Base-by-base conservation (phyloP, 495 filamentous ascomycete species). In the Talaromyces adpressus region DNA sequence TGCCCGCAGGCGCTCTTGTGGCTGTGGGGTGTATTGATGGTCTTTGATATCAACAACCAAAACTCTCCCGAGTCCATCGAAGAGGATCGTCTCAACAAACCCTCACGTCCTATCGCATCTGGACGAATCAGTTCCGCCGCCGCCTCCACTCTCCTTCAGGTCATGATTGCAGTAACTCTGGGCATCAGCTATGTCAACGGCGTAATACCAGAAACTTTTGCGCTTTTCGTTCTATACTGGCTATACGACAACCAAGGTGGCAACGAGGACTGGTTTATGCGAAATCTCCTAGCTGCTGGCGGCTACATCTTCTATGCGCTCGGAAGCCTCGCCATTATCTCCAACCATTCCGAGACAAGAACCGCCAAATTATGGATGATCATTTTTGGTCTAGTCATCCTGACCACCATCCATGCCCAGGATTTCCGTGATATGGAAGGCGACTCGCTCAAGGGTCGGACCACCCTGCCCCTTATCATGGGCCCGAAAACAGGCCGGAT, bases 401-500 rank as follows among this genome's bases (percentile, higher is more conserved):
- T 79, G 20, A 78, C 77, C 0, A 67, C 68, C 32, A 62, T 70
- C 32, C 68, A 67, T 18, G 59, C 67, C 4, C 67, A 69, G 49
- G 68, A 70, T 20, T 70, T 67, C 16, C 64, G 64, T 39, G 65
- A 70, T 25, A 60, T 68, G 49, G 66, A 65, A 16, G 64, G 66
- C 16, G 66, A 67, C 29, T 51, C 62, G 1, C 67, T 70, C 4
- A 70, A 80, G 2, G 79, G 75, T 1, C 73, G 83, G 1, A 65
- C 65, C 32, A 81, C 82, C 0, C 34, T 77, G 11, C 77, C 75
- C 0, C 65, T 82, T 1, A 69, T 80, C 1, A 59, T 79, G 3
- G 83, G 83, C 1, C 77, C 84, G 32, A 58, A 32, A 22, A 57
- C 68, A n/a, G 72, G 79, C 1, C 71, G 83, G 6, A 73, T 70